Base-by-base conservation (phyloP, 2,329 filamentous ascomycete species). In the Claviceps capensis region DNA sequence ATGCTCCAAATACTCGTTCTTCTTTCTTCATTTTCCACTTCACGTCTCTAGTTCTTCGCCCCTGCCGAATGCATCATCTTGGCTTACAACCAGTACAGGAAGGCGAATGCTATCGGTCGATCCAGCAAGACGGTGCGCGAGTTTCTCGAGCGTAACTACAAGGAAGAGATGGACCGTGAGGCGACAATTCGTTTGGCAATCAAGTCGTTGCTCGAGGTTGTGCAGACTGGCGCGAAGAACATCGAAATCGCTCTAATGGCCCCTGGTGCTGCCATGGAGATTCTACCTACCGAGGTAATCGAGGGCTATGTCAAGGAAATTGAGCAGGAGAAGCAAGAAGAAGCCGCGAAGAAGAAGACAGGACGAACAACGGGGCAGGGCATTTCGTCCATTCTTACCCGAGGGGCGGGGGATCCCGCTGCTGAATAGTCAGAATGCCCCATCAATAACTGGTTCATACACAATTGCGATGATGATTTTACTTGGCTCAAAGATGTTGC, bases 221-320 rank as follows among this genome's bases (percentile, higher is more conserved):
- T 98, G 56, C 93, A 98, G 73, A 98, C 93, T 2, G 93, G 93
- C 57, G 93, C 93, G 50, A 98, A 98, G 82, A 98, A 98, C 72
- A 98, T 98, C 64, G 93, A 98, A 74, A 97, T 98, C 64, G 93
- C 94, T 53, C 84, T 98, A 65, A 96, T 97, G 89, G 87, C 88
- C 7, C 90, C 93, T 6, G 90, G 88, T 50, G 89, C 95, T 76
- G 70, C 78, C 16, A 81, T 98, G 57, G 90, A 97, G 76, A 90
- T 95, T 82, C 79, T 98, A 60, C 88, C 89, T 2, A 85, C 91
- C 36, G 91, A 97, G 69, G 88, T 95, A 64, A 98, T 98, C 64
- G 93, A 98, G 76, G 81, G 81, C 61, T 96, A 95, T 65, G 94
- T 98, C 65, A 97, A 97, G 82, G 93, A 82, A 71, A 98, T 98